These are phyloP conservation scores for Trichoderma sp. DNA, from an alignment of 2,329 filamentous ascomycete species.

Conservation along the genomic window DNA sequence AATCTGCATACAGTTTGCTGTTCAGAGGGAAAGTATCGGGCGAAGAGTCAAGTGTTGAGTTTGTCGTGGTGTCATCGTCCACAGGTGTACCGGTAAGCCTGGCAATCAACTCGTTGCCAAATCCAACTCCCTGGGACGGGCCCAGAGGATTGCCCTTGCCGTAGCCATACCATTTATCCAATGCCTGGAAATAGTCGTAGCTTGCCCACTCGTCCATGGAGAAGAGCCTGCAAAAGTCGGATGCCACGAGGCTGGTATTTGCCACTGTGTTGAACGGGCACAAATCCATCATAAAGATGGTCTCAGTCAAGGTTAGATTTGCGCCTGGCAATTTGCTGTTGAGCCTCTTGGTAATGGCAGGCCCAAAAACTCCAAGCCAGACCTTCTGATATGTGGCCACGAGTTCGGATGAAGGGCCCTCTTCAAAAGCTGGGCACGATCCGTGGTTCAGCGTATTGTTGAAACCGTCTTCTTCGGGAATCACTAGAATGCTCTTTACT, in stretches of 20 bases:
- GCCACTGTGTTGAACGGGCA: constrained; percentile 84
- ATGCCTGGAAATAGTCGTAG: constrained; percentile 77
- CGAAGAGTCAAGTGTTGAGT: constrained; percentile 69
- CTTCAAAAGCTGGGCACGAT: constrained; percentile 68
- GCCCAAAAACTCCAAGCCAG: constrained; percentile 64
- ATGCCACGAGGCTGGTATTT: constrained; percentile 47
- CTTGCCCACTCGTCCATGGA: constrained; percentile 67
- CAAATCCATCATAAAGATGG: constrained; percentile 78
- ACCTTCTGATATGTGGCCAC: constrained; percentile 49
- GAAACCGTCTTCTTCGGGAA: constrained; percentile 61
- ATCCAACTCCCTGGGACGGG: constrained; percentile 82
- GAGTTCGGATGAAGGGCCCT: constrained; percentile 48
- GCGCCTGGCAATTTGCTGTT: constrained; percentile 67
- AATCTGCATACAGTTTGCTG: constrained; percentile 74
- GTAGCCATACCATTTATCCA: constrained; percentile 84
- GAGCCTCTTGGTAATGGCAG: constrained; percentile 65
- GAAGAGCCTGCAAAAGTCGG: constrained; percentile 76
- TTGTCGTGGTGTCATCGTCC: constrained; percentile 70
- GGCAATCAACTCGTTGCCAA: constrained; percentile 81
- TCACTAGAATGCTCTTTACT: constrained; percentile 58
- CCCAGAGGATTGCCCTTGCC: constrained; percentile 74
- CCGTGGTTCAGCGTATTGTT: constrained; percentile 84
- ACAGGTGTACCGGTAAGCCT: constrained; percentile 70
- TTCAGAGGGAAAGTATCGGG: constrained; percentile 70
- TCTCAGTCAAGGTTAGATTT: constrained; percentile 60